Base-by-base conservation (phyloP, 2,329 filamentous ascomycete genomes). In the Akanthomyces dipterigenus region DNA sequence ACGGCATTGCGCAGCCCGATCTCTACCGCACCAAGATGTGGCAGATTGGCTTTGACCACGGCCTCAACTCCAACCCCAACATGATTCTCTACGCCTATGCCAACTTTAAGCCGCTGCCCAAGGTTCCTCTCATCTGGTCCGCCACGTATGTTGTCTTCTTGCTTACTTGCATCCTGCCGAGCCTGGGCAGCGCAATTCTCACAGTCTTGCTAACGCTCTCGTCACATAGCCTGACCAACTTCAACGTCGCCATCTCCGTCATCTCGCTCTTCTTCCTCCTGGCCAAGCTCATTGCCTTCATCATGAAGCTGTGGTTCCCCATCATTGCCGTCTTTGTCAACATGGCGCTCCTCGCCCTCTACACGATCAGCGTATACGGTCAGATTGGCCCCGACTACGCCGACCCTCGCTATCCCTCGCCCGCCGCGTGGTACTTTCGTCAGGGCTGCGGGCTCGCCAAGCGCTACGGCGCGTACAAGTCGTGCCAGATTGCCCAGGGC, bases 181-280 rank as follows among this genome's bases (percentile, higher is more conserved):
- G n/a, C n/a, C n/a, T n/a, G n/a, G n/a, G 65, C 68, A 36, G 18
- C 55, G 18, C 20, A 8, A 20, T 38, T 26, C 42, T 12, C 1
- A 26, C 14, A 55, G 22, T 58, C n/a, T 49, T 63, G 20, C 65
- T 54, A 69, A 63, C 31, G 11, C 31, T 28, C 46, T 28, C 46
- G 18, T 11, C 38, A 42, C 38, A 42, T 53, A 93, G 89, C 61
- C 78, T 91, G 64, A 91, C 89, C 53, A 80, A 88, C 67, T 91
- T 84, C 76, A 91, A 93, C 69, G 84, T 92, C 66, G 87, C 88
- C 70, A 88, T 92, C 66, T 88, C 88, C 42, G 82, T 93, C 65
- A 78, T 91, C 59, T 87, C 85, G 62, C 87, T 90, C 72, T 93
- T 93, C 77, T 80, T 91, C 71, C 82, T 91, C 64, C 81, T 93